phyloP scores from a whole-genome alignment of 129 eudicot genomes.

The Flaveria sonorensis region DNA sequence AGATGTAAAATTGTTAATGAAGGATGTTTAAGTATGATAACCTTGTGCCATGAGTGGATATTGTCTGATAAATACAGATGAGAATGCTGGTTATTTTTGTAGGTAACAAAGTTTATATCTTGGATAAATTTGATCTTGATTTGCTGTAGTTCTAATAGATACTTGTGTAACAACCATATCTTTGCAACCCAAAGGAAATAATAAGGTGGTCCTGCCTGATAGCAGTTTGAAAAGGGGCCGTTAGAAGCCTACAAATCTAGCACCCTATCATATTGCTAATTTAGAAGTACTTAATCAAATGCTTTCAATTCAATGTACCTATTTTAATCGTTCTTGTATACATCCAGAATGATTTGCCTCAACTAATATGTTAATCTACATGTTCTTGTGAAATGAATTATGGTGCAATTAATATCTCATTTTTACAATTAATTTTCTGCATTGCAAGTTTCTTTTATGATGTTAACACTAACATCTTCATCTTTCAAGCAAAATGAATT shows the following conservation, averaged over 20 bases:
- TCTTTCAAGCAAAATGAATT: neutral
- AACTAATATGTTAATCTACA: neutral
- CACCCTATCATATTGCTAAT: conserved; percentile 2
- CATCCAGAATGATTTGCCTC: neutral
- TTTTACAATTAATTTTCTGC: neutral
- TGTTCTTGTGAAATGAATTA: neutral
- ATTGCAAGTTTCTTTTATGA: neutral
- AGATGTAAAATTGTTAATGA: neutral
- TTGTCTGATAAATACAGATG: neutral
- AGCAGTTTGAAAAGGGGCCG: neutral
- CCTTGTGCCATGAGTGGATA: neutral
- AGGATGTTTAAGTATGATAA: neutral
- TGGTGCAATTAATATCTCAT: neutral
- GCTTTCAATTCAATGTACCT: neutral
- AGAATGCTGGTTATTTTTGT: neutral
- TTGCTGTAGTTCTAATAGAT: neutral
- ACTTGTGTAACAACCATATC: neutral
- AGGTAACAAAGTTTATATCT: neutral
- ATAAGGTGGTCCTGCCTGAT: neutral
- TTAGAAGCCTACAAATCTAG: neutral
- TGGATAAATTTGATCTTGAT: conserved; percentile 5
- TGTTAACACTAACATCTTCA: neutral
- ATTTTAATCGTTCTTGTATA: neutral
- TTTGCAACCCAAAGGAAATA: neutral
- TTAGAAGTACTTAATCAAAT: neutral